These are phyloP conservation scores for Trypanosoma avium DNA, from an alignment of 208 protist species.

Conservation along the genomic window DNA sequence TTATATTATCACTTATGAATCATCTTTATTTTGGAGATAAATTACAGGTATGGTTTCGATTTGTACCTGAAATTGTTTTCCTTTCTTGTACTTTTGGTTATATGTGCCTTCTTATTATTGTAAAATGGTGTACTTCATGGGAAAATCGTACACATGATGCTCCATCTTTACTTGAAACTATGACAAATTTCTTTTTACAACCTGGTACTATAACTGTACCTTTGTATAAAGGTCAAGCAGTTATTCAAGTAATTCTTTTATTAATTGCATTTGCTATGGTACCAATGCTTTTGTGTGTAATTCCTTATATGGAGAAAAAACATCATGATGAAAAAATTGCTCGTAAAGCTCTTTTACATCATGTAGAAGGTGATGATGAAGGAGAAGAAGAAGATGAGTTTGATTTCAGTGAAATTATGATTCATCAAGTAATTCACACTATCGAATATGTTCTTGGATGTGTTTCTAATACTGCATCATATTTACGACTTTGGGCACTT, in stretches of 20 bases:
- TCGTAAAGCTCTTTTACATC: neutral
- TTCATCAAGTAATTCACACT: slow-evolving; percentile 99
- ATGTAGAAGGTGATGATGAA: slow-evolving; percentile 36
- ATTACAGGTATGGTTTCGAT: slow-evolving; percentile 92
- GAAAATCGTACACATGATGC: slow-evolving; percentile 73
- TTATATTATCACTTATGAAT: slow-evolving; percentile 94
- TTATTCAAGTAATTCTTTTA: slow-evolving; percentile 83
- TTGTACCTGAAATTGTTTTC: slow-evolving; percentile 97
- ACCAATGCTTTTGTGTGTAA: slow-evolving; percentile 84
- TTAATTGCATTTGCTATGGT: slow-evolving; percentile 70
- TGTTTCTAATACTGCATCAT: slow-evolving; percentile 99
- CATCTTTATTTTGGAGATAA: slow-evolving; percentile 91
- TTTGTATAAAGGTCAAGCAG: slow-evolving; percentile 77
- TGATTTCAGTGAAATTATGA: slow-evolving; percentile 94
- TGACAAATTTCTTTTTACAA: slow-evolving; percentile 93
- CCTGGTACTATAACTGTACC: slow-evolving; percentile 74
- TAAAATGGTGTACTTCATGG: slow-evolving; percentile 96
- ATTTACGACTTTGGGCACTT: slow-evolving; percentile 99
- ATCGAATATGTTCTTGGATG: slow-evolving; percentile 99
- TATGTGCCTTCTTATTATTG: slow-evolving; percentile 96
- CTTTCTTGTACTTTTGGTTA: slow-evolving; percentile 95
- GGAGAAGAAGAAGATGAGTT: slow-evolving; percentile 83
- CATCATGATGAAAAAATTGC: slow-evolving; percentile 36
- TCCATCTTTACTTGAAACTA: slow-evolving; percentile 87
- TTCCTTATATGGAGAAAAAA: slow-evolving; percentile 73